Percentiles rank a stretch among this genome's conserved stretches.
Evolutionary conservation across 2,329 filamentous ascomycete genomes (phyloP).

Genomic region (Teratosphaeria zuluensis): DNA sequence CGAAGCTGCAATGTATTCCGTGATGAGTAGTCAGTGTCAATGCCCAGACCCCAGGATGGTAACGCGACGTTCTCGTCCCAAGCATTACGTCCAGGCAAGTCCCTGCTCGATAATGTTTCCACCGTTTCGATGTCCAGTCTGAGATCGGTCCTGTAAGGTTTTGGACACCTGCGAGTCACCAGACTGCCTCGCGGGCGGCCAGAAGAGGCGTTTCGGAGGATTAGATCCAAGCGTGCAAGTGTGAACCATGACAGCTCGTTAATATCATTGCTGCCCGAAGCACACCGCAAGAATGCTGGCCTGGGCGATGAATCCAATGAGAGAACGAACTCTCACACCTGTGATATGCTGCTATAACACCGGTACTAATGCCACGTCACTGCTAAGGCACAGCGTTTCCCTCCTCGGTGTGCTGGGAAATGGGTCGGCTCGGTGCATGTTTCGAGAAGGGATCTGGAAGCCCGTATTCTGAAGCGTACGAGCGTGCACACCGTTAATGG

Average conservation of each 20-base stretch:
- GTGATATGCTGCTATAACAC: background rate
- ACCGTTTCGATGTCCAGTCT: background rate
- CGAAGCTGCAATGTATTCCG: background rate
- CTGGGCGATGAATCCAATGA: background rate
- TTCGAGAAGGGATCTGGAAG: background rate
- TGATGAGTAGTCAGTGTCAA: background rate
- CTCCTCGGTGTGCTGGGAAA: too few species aligned
- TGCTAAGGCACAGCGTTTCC: too few species aligned
- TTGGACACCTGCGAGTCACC: background rate
- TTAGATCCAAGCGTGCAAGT: background rate
- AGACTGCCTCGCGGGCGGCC: background rate
- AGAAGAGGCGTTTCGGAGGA: background rate
- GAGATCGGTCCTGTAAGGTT: background rate
- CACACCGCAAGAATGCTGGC: background rate
- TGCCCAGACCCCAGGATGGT: background rate
- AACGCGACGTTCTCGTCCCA: background rate
- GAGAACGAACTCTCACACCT: too few species aligned
- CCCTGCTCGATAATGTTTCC: background rate
- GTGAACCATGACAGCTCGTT: background rate
- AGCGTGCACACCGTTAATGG: background rate
- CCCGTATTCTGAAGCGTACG: background rate
- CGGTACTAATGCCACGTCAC: background rate
- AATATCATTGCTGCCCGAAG: background rate
- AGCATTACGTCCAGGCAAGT: background rate
- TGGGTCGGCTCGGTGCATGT: background rate